A percentile compares a stretch with the other conserved stretches of the same genome.
These are phyloP conservation scores for Setomelanomma holmii DNA, from an alignment of 2,329 filamentous ascomycete genomes.

Conservation along the genomic window DNA sequence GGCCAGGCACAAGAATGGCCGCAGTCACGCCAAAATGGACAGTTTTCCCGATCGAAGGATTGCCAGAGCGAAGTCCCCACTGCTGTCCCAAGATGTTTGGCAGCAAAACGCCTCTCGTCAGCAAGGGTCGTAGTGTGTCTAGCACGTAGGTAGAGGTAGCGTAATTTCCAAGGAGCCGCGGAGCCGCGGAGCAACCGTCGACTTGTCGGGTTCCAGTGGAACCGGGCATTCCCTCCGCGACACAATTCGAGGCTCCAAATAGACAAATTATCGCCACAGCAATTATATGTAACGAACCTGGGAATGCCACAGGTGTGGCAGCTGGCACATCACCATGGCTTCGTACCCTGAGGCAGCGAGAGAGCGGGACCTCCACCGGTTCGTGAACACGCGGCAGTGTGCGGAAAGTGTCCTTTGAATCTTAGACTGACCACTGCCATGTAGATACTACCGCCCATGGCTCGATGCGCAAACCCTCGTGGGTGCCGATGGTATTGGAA, in stretches of 20 bases:
- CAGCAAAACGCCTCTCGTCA: background rate
- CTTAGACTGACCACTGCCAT: slow-evolving; percentile 4
- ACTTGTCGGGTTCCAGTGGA: background rate
- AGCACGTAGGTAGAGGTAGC: background rate
- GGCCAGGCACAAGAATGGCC: background rate
- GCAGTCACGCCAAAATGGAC: background rate
- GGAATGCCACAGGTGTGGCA: slow-evolving; percentile 17
- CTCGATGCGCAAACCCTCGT: slow-evolving; percentile 44
- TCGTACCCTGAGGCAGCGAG: slow-evolving; percentile 30
- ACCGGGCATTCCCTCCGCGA: background rate
- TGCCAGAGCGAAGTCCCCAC: background rate
- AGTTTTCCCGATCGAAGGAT: background rate
- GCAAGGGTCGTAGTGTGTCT: background rate
- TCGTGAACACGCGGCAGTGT: background rate
- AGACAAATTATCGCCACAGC: background rate
- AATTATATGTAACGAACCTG: slow-evolving; percentile 3
- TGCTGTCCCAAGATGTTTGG: background rate
- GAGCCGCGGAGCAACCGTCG: background rate
- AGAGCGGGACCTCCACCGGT: slow-evolving; percentile 42
- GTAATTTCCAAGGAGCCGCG: background rate
- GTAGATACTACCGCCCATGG: slow-evolving; percentile 47
- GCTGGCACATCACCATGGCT: slow-evolving; percentile 19
- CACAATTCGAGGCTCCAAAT: background rate
- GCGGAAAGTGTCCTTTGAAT: background rate
- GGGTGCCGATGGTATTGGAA: slow-evolving; percentile 29